Evolutionary conservation across 2,329 filamentous ascomycete genomes (phyloP).

Genomic region (Colletotrichum chlorophyti): DNA sequence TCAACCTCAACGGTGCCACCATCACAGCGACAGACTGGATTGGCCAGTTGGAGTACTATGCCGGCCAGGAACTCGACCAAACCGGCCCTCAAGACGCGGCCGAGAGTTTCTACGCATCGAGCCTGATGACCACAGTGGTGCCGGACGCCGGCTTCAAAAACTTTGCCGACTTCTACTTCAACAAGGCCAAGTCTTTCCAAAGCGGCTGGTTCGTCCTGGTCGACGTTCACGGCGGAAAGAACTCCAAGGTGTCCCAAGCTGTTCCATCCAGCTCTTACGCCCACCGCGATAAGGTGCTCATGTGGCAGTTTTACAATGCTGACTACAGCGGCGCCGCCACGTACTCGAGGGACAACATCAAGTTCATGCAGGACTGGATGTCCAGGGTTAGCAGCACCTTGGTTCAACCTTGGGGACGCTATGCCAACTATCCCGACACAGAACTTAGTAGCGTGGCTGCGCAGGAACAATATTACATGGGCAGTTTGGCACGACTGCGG

Average conservation of each 20-base stretch:
- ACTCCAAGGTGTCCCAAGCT: slow-evolving; percentile 43
- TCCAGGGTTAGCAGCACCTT: slow-evolving; percentile 43
- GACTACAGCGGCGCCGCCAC: slow-evolving; percentile 41
- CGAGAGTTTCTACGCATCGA: slow-evolving; percentile 38
- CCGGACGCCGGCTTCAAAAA: slow-evolving; percentile 31
- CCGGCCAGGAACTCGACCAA: slow-evolving; percentile 31
- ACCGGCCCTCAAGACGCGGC: slow-evolving; percentile 34
- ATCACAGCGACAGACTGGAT: slow-evolving; percentile 32
- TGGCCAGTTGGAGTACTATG: slow-evolving; percentile 30
- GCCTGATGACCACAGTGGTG: slow-evolving; percentile 37
- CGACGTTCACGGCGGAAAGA: slow-evolving; percentile 42
- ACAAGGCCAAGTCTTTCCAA: slow-evolving; percentile 29
- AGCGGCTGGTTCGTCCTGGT: slow-evolving; percentile 42
- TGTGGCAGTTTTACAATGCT: slow-evolving; percentile 59
- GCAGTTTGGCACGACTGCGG: slow-evolving; percentile 43
- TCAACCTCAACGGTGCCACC: slow-evolving; percentile 1
- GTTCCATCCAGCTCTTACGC: slow-evolving; percentile 42
- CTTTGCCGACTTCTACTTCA: slow-evolving; percentile 37
- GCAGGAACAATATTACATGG: slow-evolving; percentile 55
- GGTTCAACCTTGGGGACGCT: slow-evolving; percentile 51
- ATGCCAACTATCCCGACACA: slow-evolving; percentile 61
- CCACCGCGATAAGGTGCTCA: slow-evolving; percentile 52
- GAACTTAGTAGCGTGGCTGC: slow-evolving; percentile 53
- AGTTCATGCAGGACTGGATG: slow-evolving; percentile 49
- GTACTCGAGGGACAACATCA: slow-evolving; percentile 43